Evolutionary conservation across 176 grass and related monocot species (phyloP).

Genomic region (Cocos nucifera): DNA sequence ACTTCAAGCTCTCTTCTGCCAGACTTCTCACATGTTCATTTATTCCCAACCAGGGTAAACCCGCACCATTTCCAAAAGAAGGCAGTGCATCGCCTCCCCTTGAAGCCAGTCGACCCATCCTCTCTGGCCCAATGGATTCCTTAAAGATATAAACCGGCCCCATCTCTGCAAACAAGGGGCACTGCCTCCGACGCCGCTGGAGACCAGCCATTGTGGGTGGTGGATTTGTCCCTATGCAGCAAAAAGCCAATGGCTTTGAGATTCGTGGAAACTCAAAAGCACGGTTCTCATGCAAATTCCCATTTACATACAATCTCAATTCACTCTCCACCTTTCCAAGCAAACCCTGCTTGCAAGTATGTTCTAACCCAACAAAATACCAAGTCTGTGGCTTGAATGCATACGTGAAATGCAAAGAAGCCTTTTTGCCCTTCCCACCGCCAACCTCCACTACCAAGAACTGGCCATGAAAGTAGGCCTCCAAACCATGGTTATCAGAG

Average conservation of each 20-base stretch:
- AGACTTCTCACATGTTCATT: conserved; percentile 52
- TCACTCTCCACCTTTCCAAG: conserved; percentile 90
- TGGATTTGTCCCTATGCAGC: conserved; percentile 93
- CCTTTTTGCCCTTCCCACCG: conserved; percentile 75
- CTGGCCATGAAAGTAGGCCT: conserved; percentile 97
- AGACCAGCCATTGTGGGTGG: conserved; percentile 93
- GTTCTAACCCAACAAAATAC: conserved; percentile 95
- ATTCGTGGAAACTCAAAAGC: conserved; percentile 90
- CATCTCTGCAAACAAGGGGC: conserved; percentile 95
- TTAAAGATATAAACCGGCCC: conserved; percentile 96
- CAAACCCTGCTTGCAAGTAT: conserved; percentile 78
- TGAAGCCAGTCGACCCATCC: conserved; percentile 57
- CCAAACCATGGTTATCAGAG: conserved; percentile 81
- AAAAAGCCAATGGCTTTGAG: conserved; percentile 83
- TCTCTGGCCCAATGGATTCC: conserved; percentile 80
- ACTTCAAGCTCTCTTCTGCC: conserved; percentile 49
- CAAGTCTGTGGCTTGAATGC: conserved; percentile 84
- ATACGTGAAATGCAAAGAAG: conserved; percentile 91
- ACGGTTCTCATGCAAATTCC: conserved; percentile 70
- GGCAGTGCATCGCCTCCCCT: conserved; percentile 72
- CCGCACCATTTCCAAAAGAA: conserved; percentile 90
- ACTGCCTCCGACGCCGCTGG: conserved; percentile 71
- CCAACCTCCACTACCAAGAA: conserved; percentile 86
- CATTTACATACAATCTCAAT: conserved; percentile 80
- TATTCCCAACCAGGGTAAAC: conserved; percentile 70